Percentiles rank a stretch among this genome's conserved stretches.
Conservation (phyloP, 1,284 basidiomycete genomes). For the Ustilago xerochloae region DNA sequence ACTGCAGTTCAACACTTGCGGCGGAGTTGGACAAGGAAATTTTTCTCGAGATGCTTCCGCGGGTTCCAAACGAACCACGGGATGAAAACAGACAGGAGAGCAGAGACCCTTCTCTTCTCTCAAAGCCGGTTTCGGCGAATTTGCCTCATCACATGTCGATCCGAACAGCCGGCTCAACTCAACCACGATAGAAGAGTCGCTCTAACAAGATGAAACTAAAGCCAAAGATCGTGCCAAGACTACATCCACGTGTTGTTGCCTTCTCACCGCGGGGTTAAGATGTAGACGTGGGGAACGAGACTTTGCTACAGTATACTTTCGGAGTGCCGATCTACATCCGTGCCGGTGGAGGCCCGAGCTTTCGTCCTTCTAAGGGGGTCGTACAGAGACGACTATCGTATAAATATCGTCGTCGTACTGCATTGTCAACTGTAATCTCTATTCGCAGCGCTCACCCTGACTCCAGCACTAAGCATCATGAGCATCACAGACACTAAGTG, state of each 20-base stretch:
- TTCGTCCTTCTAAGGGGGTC: no score
- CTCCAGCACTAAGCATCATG: no score
- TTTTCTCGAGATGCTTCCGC: slow-evolving; percentile 9
- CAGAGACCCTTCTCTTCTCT: not conserved
- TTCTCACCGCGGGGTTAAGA: not conserved
- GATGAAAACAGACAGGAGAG: no score
- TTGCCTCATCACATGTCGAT: not conserved
- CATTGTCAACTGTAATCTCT: no score
- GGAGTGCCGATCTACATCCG: not conserved
- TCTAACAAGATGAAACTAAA: not conserved
- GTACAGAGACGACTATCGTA: no score
- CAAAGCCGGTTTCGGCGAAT: slow-evolving; percentile 11
- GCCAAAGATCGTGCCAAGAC: not conserved
- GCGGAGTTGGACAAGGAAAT: slow-evolving; percentile 6
- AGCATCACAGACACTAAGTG: slow-evolving; percentile 4
- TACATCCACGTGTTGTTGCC: not conserved
- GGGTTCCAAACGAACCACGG: slow-evolving; percentile 3
- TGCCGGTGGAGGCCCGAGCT: not conserved
- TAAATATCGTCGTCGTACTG: no score
- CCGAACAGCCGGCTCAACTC: not conserved
- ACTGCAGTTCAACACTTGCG: not conserved
- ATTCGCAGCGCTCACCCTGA: no score
- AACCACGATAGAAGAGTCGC: not conserved
- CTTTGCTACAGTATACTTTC: not conserved
- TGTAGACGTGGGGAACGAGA: not conserved